A percentile compares a stretch with the other conserved stretches of the same genome.
These are phyloP conservation scores for Ampelomyces quisqualis DNA, from an alignment of 2,329 filamentous ascomycete genomes.

Conservation along the genomic window DNA sequence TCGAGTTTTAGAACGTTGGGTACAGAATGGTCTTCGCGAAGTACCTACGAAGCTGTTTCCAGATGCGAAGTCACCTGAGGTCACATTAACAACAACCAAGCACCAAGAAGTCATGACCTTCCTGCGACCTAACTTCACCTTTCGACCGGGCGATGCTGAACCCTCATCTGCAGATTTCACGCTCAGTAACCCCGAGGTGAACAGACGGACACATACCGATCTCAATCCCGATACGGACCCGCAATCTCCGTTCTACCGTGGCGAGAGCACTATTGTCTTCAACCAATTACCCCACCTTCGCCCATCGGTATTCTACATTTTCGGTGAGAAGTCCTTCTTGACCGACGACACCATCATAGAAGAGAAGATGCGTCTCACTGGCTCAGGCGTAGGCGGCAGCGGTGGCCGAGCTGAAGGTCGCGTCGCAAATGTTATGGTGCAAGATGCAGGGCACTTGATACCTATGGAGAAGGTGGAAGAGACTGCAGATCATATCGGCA, in stretches of 20 bases:
- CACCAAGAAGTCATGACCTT: slow-evolving; percentile 87
- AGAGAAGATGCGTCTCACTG: slow-evolving; percentile 66
- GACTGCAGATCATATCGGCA: slow-evolving; percentile 58
- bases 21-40: slow-evolving; percentile 72
- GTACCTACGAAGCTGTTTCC: slow-evolving; percentile 65
- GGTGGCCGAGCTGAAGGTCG: slow-evolving; percentile 64
- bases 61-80: slow-evolving; percentile 46
- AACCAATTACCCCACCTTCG: slow-evolving; percentile 60
- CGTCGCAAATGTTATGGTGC: slow-evolving; percentile 65
- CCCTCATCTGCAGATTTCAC: slow-evolving; percentile 34
- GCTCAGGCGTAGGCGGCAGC: slow-evolving; percentile 66
- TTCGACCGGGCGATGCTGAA: slow-evolving; percentile 50
- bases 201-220: slow-evolving; percentile 48
- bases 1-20: slow-evolving; percentile 73
- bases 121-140: slow-evolving; percentile 61
- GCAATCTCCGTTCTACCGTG: slow-evolving; percentile 63
- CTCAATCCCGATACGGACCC: slow-evolving; percentile 35
- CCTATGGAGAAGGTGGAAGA: slow-evolving; percentile 74
- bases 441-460: slow-evolving; percentile 73
- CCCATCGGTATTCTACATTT: slow-evolving; percentile 68
- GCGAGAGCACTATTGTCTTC: slow-evolving; percentile 62
- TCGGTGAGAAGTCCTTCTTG: slow-evolving; percentile 55
- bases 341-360: slow-evolving; percentile 53
- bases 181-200: slow-evolving; percentile 32
- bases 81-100: slow-evolving; percentile 78